Evolutionary conservation across 2,329 filamentous ascomycete species (phyloP).

Genomic region (Exophiala bonariae): DNA sequence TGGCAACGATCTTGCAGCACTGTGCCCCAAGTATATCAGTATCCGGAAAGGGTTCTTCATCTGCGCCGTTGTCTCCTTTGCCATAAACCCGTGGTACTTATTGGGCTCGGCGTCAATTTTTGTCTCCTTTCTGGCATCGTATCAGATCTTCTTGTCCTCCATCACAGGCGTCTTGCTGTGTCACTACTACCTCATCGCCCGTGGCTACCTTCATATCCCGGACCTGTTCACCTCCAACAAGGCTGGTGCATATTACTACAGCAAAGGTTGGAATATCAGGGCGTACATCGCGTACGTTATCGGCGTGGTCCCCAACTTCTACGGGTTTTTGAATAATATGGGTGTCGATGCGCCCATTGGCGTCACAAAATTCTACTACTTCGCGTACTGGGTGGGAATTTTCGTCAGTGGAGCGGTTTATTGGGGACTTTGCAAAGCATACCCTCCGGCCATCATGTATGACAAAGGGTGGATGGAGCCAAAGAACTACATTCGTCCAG

Average conservation of each 20-base stretch:
- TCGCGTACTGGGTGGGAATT: slow-evolving; percentile 57
- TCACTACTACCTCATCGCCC: slow-evolving; percentile 44
- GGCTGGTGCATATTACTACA: slow-evolving; percentile 35
- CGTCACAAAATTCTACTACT: slow-evolving; percentile 53
- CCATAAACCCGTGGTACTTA: slow-evolving; percentile 80
- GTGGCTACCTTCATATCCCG: slow-evolving; percentile 37
- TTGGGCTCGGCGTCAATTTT: slow-evolving; percentile 49
- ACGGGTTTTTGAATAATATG: slow-evolving; percentile 44
- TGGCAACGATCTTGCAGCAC: slow-evolving; percentile 18
- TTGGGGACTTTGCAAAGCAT: slow-evolving; percentile 24
- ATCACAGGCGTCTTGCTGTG: slow-evolving; percentile 45
- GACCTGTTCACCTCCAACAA: slow-evolving; percentile 35
- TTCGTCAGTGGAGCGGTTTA: slow-evolving; percentile 40
- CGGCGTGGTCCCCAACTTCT: slow-evolving; percentile 38
- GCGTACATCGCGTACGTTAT: no score
- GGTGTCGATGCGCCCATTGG: slow-evolving; percentile 38
- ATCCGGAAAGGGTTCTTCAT: slow-evolving; percentile 59
- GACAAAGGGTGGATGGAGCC: slow-evolving; percentile 36
- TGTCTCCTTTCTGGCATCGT: slow-evolving; percentile 42
- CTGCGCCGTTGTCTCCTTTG: slow-evolving; percentile 75
- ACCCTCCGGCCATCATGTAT: slow-evolving; percentile 23
- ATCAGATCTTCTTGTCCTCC: slow-evolving; percentile 35
- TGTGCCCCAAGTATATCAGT: slow-evolving; percentile 21
- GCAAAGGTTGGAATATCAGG: slow-evolving; percentile 35
- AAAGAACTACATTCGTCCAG: slow-evolving; percentile 33